Percentiles rank a stretch among this genome's conserved stretches.
Conservation (phyloP, 768 basidiomycete genomes). For the Mycena indigotica region DNA sequence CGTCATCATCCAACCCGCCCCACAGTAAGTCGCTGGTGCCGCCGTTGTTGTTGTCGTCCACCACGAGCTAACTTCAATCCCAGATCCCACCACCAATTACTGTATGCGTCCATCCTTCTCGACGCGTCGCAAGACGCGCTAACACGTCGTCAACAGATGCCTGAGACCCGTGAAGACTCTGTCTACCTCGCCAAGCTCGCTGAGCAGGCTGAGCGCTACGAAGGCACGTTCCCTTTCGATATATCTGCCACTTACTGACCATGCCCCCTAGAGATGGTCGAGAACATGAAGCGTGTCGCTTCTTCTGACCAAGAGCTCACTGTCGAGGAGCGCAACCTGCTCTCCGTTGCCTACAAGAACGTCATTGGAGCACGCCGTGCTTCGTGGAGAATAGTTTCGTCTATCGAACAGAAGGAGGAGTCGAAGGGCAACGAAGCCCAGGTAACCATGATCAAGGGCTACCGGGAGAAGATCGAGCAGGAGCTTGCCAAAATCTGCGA, state of each 20-base stretch:
- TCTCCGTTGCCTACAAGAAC: constrained; percentile 99
- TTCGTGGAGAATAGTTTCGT: constrained; percentile 97
- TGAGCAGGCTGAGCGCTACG: constrained; percentile 99
- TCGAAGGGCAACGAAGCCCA: constrained; percentile 96
- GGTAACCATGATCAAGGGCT: constrained; percentile 96
- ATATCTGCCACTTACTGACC: constrained; percentile 9
- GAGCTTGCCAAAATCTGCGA: constrained; percentile 98
- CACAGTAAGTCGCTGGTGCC: constrained; percentile 7
- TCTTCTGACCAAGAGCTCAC: constrained; percentile 98
- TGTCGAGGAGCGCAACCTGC: constrained; percentile 96
- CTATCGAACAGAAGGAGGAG: constrained; percentile 99
- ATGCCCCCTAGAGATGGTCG: constrained; percentile 82
- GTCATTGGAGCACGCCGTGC: constrained; percentile 98
- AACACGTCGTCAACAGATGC: constrained; percentile 55
- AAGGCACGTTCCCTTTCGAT: constrained; percentile 68
- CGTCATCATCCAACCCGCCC: constrained; percentile 9
- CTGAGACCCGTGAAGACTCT: constrained; percentile 89
- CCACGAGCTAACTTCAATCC: constrained; percentile 12
- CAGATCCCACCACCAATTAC: constrained; percentile 30
- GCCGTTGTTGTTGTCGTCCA: constrained; percentile 6
- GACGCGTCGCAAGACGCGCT: constrained; percentile 38
- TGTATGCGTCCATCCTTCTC: constrained; percentile 46
- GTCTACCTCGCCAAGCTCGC: constrained; percentile 99
- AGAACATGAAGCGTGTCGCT: constrained; percentile 99
- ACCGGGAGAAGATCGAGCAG: constrained; percentile 96